Base-by-base conservation (phyloP, 805 yeast species). In the Spathaspora arborariae region DNA sequence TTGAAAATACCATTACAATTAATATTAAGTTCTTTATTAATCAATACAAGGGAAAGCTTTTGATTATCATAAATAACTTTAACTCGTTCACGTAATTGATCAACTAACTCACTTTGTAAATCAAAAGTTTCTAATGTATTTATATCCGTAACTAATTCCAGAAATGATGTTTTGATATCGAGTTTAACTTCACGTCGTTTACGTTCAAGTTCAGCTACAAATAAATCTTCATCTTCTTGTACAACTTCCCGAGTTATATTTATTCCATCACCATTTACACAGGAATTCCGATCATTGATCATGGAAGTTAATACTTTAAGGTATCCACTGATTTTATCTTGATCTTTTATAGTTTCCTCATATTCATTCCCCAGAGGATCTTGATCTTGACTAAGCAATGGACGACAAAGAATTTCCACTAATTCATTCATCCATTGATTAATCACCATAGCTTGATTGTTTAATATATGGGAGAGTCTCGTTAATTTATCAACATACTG, bases 351-450 rank as follows among this genome's bases (percentile, higher is more conserved):
- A 0, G 96, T 82, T 4, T 76, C 77, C 10, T 80, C 82, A 62
- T 91, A 94, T 56, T 90, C 97, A 42, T 81, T 85, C 11, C 91
- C 90, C 44, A 83, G 81, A 2, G 82, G 81, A 33, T 65, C 68
- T 26, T 65, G 64, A 43, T 81, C 84, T 26, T 61, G 63, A 3
- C 61, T 55, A 35, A 79, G 65, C 5, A 86, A 69, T 0, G 81
- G 81, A n/a, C 68, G 69, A 30, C 67, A 57, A 41, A 87, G 63
- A 11, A 80, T 60, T 2, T 52, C 53, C 4, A 64, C 55, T 44
- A 84, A 59, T 13, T 73, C 67, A 0, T 57, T 56, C 48, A 80
- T 58, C 84, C 86, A 80, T 4, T 58, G 55, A 53, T 82, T 82
- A 15, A 85, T 65, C 3, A 72, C 55, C 4, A 57, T 56, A 0